A percentile compares a stretch with the other conserved stretches of the same genome.
Evolutionary conservation across 805 yeast species (phyloP).

Genomic region (Maudiozyma pseudohumilis): DNA sequence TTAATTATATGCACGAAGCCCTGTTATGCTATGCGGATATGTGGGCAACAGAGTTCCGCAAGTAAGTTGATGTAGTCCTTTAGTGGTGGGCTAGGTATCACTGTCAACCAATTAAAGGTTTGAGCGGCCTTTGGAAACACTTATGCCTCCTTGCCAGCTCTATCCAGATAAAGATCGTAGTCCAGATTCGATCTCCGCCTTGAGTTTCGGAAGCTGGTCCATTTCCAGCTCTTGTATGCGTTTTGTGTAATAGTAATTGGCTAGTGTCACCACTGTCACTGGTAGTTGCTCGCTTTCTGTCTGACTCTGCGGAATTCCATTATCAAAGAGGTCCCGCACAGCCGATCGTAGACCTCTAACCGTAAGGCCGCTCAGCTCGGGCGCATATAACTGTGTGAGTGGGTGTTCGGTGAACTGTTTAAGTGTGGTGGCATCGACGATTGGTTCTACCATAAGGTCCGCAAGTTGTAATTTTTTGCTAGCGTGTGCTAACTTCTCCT

Average conservation of each 20-base stretch:
- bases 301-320: constrained; percentile 4
- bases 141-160: too few species aligned
- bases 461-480: constrained; percentile 12
- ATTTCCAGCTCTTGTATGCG: constrained; percentile 17
- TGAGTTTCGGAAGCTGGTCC: constrained; percentile 6
- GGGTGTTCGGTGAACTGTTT: constrained; percentile 16
- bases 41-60: too few species aligned
- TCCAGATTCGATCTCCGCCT: too few species aligned
- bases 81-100: too few species aligned
- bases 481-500: constrained; percentile 17
- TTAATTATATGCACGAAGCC: too few species aligned
- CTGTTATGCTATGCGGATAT: too few species aligned
- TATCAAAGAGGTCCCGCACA: constrained; percentile 16
- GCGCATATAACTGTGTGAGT: constrained; percentile 17
- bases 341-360: constrained; percentile 15
- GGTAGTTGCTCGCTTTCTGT: constrained; percentile 1
- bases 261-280: constrained; percentile 18
- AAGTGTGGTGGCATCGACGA: constrained; percentile 18
- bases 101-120: too few species aligned
- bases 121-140: too few species aligned
- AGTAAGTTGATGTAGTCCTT: too few species aligned
- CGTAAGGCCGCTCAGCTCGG: constrained; percentile 16
- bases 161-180: too few species aligned
- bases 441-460: constrained; percentile 17
- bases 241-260: constrained; percentile 21